Evolutionary conservation across 257 asterid species (phyloP), one percentile per base, ranked within the genome.

Genomic region (Thymus quinquecostatus): DNA sequence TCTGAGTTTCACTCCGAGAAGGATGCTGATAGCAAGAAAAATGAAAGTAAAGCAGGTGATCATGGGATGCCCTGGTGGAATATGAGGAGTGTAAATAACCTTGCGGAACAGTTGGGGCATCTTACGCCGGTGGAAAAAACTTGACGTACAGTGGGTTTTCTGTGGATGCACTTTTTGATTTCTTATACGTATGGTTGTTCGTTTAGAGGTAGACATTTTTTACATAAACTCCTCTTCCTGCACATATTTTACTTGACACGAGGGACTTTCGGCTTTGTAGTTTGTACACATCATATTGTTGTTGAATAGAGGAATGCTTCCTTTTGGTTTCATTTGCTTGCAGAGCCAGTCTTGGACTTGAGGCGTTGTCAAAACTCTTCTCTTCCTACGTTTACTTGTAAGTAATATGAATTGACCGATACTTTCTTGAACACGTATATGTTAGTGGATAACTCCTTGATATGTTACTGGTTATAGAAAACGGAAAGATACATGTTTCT

Each of bases 121-220:
- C 94, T 88, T 78, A 82, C 97, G 69, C 90, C 95, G 10, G 88
- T 89, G 2, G 97, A 88, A 87, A 86, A 82, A 70, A 91, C 92
- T 72, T 87, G 87, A 90, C 63, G 54, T 69, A 66, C 9, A 70
- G 78, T 74, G 73, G 71, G 78, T 80, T 71, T 60, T 41, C 8
- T 8, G 75, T 68, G 72, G n/a, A 28, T 60, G 73, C 70, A 40
- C 69, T 58, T 80, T 74, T 62, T 62, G 70, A 71, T 66, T 56
- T 74, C 62, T 57, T 21, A 63, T 76, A 64, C 71, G 50, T 66
- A 70, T 63, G 74, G 67, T 55, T 81, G 82, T 79, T 75, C 56
- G 73, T 74, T 57, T 77, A 8, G 66, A 75, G 70, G 69, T 82
- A 75, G 68, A 65, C 53, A 43, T 68, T 75, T 54, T 45, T 47